A percentile compares a stretch with the other conserved stretches of the same genome.
These are phyloP conservation scores for Encephalitozoon intestinalis DNA, from an alignment of 371 early-diverging fungal species.

Conservation along the genomic window DNA sequence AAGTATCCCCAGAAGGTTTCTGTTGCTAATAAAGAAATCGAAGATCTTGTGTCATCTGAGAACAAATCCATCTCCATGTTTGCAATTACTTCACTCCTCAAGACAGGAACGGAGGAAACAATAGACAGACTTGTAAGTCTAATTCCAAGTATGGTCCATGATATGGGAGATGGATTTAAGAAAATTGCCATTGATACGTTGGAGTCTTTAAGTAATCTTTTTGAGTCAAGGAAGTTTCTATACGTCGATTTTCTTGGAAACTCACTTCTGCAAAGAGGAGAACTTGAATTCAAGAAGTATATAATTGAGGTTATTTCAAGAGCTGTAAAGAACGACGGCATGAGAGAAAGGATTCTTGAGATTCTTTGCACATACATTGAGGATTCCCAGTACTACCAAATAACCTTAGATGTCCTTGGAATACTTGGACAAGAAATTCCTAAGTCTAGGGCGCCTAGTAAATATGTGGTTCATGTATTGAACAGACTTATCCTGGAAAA, in stretches of 20 bases:
- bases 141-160: slow-evolving; percentile 42
- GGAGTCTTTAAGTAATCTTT: slow-evolving; percentile 42
- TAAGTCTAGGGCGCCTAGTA: slow-evolving; percentile 20
- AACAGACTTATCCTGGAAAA: slow-evolving; percentile 60
- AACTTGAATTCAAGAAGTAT: slow-evolving; percentile 52
- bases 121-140: slow-evolving; percentile 49
- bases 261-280: slow-evolving; percentile 36
- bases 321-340: slow-evolving; percentile 16
- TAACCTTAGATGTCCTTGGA: slow-evolving; percentile 56
- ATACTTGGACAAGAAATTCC: slow-evolving; percentile 41
- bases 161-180: slow-evolving; percentile 53
- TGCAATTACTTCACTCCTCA: slow-evolving; percentile 52
- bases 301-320: slow-evolving; percentile 45
- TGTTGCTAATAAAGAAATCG: slow-evolving; percentile 50
- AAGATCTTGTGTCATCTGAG: slow-evolving; percentile 43
- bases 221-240: slow-evolving; percentile 2
- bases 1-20: slow-evolving; percentile 51
- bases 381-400: slow-evolving; percentile 56
- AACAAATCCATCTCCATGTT: slow-evolving; percentile 50
- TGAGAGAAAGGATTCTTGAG: slow-evolving; percentile 23
- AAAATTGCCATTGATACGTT: slow-evolving; percentile 53
- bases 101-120: slow-evolving; percentile 56
- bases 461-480: slow-evolving; percentile 52
- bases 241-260: slow-evolving; percentile 50
- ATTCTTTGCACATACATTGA: slow-evolving; percentile 56